Base-by-base conservation (phyloP, 2,329 filamentous ascomycete species). In the Aspergillus sp. region DNA sequence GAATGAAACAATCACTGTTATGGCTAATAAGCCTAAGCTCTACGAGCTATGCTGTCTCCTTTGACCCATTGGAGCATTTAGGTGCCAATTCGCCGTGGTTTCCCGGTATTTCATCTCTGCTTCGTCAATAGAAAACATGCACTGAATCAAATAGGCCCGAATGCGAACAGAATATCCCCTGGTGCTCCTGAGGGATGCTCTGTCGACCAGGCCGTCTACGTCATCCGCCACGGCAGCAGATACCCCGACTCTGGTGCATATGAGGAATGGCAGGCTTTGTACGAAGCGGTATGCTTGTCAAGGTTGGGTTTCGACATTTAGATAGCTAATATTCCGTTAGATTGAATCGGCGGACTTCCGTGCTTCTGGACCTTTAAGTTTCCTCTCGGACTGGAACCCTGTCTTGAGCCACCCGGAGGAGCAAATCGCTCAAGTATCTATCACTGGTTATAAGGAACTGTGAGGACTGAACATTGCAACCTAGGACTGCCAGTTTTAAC, bases 401-500 rank as follows among this genome's bases (percentile, higher is more conserved):
- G 81, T 83, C 1, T 73, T 89, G 27, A 82, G 77, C 1, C 74
- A 85, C 56, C 82, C 84, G 0, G 70, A 72, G 0, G 73, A 78
- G 8, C 83, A 89, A 67, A 84, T 89, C 21, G 75, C 82, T 4
- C 82, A 85, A 66, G 70, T 86, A 44, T 86, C 83, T 19, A 75
- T 82, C 6, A 87, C 86, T 1, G 87, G 87, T 0, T 85, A 83
- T 65, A 86, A 87, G 62, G 87, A 89, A 60, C 57, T 68, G 66
- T 68, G 57, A 56, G 62, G 12, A 15, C 23, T 31, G 23, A 12
- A 5, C 4, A 23, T 25, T 2, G 19, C 15, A 5, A 4, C 5
- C n/a, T 23, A 11, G 4, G 9, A 14, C 17, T 31, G 7, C 11
- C 9, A 3, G 15, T 47, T 19, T 41, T 52, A 7, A 57, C 41